These are phyloP conservation scores for Betula pendula DNA, from an alignment of 306 rosid genomes.

Conservation along the genomic window DNA sequence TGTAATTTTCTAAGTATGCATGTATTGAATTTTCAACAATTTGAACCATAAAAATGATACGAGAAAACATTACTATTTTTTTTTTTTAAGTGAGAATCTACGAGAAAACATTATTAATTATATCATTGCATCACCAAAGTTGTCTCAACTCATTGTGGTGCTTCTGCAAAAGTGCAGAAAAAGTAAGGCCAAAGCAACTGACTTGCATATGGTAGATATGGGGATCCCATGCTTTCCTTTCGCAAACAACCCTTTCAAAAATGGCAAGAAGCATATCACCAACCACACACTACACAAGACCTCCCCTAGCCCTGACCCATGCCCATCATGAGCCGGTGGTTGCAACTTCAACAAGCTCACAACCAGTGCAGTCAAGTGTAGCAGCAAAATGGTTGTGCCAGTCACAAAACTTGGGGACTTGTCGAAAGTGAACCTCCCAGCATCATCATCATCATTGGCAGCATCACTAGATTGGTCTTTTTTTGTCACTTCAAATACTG, in stretches of 20 bases:
- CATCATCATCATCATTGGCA: constrained; percentile 17
- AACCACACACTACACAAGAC: constrained; percentile 18
- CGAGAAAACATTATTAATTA: neutral
- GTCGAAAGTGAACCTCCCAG: constrained; percentile 51
- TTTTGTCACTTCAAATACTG: constrained; percentile 41
- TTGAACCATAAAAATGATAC: too few species aligned
- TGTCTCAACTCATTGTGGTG: neutral
- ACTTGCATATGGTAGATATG: neutral
- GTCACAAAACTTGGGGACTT: constrained; percentile 56
- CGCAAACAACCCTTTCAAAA: neutral
- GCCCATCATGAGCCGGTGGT: constrained; percentile 5
- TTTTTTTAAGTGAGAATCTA: too few species aligned
- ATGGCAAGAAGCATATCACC: too few species aligned
- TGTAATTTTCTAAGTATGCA: too few species aligned
- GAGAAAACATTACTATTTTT: neutral
- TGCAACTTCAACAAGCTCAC: constrained; percentile 34
- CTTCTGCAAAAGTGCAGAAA: neutral
- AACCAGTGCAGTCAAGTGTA: constrained; percentile 43
- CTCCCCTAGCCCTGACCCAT: constrained; percentile 54
- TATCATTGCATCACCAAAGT: neutral
- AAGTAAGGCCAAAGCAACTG: neutral
- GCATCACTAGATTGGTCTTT: constrained; percentile 34
- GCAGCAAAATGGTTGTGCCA: constrained; percentile 54
- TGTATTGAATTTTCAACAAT: too few species aligned
- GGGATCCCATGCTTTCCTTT: neutral